Percentiles rank a stretch among this genome's conserved stretches.
These are phyloP conservation scores for Leptographium flavum DNA, from an alignment of 2,329 filamentous ascomycete species.

Conservation along the genomic window DNA sequence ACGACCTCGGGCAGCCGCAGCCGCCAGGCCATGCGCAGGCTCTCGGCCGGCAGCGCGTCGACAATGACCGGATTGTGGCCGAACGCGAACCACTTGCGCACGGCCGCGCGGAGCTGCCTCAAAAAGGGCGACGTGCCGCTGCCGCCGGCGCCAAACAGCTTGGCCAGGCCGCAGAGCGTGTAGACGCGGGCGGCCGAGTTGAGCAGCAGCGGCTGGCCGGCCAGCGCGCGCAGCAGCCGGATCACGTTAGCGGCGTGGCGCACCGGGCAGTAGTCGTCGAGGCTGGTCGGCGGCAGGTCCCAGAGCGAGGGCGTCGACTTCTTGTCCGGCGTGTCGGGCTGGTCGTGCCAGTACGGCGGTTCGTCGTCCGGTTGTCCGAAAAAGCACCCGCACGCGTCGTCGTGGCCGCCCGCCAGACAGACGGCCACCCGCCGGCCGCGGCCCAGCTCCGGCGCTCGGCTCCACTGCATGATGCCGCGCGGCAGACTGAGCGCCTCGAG, in stretches of 20 bases:
- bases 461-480: slow-evolving; percentile 11
- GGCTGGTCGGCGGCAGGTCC: slow-evolving; percentile 15
- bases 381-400: slow-evolving; percentile 24
- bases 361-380: neutral
- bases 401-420: slow-evolving; percentile 23
- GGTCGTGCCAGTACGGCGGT: too few relatives aligned
- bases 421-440: neutral
- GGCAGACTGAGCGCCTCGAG: slow-evolving; percentile 11
- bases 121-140: neutral
- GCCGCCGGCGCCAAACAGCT: slow-evolving; percentile 31
- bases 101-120: slow-evolving; percentile 23
- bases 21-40: slow-evolving; percentile 39
- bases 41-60: slow-evolving; percentile 47
- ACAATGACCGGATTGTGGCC: slow-evolving; percentile 42
- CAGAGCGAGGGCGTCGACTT: too few relatives aligned
- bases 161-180: slow-evolving; percentile 49
- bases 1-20: slow-evolving; percentile 28
- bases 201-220: slow-evolving; percentile 29
- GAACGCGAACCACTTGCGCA: slow-evolving; percentile 44
- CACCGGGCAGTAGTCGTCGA: slow-evolving; percentile 47
- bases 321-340: too few relatives aligned
- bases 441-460: neutral
- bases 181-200: slow-evolving; percentile 54
- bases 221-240: slow-evolving; percentile 43
- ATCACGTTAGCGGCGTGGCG: slow-evolving; percentile 51